Percentiles rank a stretch among this genome's conserved stretches.
Evolutionary conservation across 768 basidiomycete species (phyloP).

Genomic region (Mrakia hoshinonis): DNA sequence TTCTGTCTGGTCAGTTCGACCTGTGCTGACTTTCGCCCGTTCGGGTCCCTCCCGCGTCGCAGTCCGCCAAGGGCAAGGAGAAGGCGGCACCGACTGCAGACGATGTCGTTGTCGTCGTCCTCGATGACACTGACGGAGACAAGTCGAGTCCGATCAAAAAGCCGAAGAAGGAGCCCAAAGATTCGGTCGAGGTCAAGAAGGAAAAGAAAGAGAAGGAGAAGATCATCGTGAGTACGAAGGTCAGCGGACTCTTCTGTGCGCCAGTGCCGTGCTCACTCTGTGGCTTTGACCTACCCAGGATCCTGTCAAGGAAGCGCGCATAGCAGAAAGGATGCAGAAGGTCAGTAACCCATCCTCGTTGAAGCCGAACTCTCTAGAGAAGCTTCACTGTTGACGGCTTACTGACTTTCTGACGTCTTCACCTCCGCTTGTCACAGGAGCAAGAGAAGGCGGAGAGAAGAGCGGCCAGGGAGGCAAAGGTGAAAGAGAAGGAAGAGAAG

Average conservation of each 20-base stretch:
- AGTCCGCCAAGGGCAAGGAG: conserved; percentile 8
- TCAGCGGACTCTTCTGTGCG: background rate
- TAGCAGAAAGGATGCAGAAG: conserved; percentile 22
- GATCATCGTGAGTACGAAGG: background rate
- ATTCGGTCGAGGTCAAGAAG: background rate
- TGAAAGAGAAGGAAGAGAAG: conserved; percentile 42
- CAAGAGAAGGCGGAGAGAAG: conserved; percentile 18
- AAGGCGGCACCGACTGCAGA: background rate
- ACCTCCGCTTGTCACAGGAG: background rate
- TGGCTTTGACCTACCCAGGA: background rate
- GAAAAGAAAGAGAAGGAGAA: conserved; percentile 12
- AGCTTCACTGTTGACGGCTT: no score
- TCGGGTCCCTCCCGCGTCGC: background rate
- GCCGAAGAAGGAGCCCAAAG: background rate
- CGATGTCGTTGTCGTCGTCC: background rate
- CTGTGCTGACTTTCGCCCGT: background rate
- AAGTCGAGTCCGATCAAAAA: conserved; percentile 7
- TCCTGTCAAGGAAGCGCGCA: conserved; percentile 10
- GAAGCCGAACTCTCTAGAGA: no score
- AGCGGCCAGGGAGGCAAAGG: conserved; percentile 6
- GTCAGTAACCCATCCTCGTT: no score
- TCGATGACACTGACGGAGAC: conserved; percentile 6
- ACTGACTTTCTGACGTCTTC: background rate
- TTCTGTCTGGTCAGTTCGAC: no score
- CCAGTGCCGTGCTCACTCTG: background rate